phyloP scores from a whole-genome alignment of 345 rosid species.

The Psidium friedrichsthalianum region DNA sequence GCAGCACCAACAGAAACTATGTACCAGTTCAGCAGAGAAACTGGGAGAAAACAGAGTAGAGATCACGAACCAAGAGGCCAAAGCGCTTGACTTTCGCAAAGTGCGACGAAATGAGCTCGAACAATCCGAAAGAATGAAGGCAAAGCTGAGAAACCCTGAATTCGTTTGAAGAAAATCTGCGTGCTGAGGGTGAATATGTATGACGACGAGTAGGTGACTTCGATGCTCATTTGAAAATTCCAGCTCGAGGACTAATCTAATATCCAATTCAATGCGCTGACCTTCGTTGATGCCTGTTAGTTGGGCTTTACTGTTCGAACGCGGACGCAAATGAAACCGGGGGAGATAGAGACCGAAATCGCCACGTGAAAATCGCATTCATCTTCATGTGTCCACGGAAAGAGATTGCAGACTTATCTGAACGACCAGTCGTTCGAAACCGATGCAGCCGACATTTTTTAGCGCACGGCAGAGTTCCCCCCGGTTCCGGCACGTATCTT shows the following conservation, averaged over 20 bases:
- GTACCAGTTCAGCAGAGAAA: neutral
- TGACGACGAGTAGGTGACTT: neutral
- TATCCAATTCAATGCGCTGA: neutral
- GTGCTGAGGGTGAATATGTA: neutral
- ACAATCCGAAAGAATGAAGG: neutral
- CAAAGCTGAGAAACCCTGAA: neutral
- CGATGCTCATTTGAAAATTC: neutral
- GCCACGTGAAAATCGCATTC: neutral
- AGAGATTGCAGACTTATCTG: neutral
- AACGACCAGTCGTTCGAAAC: neutral
- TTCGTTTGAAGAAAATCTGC: neutral
- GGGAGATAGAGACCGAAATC: neutral
- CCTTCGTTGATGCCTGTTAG: neutral
- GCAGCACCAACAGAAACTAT: neutral
- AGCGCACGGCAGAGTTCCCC: neutral
- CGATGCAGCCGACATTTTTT: neutral
- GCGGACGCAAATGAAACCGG: neutral
- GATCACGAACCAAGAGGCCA: neutral
- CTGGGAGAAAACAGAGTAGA: neutral
- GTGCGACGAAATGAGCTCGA: neutral
- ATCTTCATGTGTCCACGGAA: neutral
- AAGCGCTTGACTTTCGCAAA: neutral
- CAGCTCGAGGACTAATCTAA: neutral
- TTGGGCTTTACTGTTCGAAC: neutral
- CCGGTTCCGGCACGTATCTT: neutral